Base-by-base conservation (phyloP, 768 basidiomycete species). In the Auriscalpium microsporum region DNA sequence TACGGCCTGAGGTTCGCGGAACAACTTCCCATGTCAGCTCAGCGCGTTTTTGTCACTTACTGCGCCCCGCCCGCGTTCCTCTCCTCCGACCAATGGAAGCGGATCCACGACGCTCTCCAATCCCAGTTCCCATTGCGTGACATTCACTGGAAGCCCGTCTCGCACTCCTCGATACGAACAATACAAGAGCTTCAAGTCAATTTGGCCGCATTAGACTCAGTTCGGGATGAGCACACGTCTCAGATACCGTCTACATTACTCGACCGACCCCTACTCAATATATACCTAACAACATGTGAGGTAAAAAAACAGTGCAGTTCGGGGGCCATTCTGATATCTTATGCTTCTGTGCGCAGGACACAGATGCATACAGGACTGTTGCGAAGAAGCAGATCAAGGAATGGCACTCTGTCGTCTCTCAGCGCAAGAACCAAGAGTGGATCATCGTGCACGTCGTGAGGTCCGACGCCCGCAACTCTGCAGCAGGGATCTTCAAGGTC, bases 391-490 rank as follows among this genome's bases (percentile, higher is more conserved):
- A 95, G 67, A 87, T 98, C 60, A 89, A 90, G 62, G 93, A 97
- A 57, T 99, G 96, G 96, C 86, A 90, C 56, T 74, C 75, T 2
- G 67, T 76, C 2, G 73, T 92, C 38, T 70, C 75, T 23, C 71
- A 81, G 46, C 77, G 84, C 60, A 93, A 84, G 71, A 84, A 89
- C 63, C 91, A 94, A 67, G 95, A 96, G 71, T 96, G 94, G 89
- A 73, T 97, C 53, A 87, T 98, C 57, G 75, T 95, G 8, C 87
- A 96, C 61, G 80, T 97, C 48, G 81, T 91, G 47, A 79, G 83
- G 45, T 83, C 87, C 13, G 87, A 91, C 65, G 70, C 77, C 16
- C 80, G 81, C 63, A 71, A 76, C 10, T 72, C 74, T 13, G 73
- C 79, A 44, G 81, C 80, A 13, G 84, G 82, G 62, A 80, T 90